Base-by-base conservation (phyloP, 2,329 filamentous ascomycete genomes). In the Apiospora kogelbergensis region DNA sequence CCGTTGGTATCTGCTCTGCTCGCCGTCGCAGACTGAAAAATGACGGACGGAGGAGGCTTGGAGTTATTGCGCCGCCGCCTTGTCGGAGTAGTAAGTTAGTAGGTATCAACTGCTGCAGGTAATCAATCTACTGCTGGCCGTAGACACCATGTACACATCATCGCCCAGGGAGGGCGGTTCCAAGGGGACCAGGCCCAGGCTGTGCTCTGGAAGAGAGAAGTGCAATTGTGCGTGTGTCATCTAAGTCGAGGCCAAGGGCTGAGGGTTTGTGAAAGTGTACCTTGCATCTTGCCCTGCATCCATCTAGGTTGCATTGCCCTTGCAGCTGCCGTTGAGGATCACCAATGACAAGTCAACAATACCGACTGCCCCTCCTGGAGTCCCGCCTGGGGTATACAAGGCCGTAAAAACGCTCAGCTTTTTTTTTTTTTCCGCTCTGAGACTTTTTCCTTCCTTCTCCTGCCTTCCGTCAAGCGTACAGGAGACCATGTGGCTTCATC, bases 371-470 rank as follows among this genome's bases (percentile, higher is more conserved):
- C 26, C 48, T 24, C 53, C 48, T 37, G 53, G 13, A 41, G 24
- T 64, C 44, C 42, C 22, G 44, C 33, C 63, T n/a, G 69, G 68
- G 71, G 22, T 66, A 65, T 41, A 57, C 68, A 67, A 69, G 70
- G 64, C 67, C 70, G 64, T 65, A 68, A 67, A 67, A 24, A 46
- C 48, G 68, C 68, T 48, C 40, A 65, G 33, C 37, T 26, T 33
- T 41, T 65, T 26, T 53, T 22, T 17, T 33, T 13, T 37, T 63
- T 46, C 37, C 57, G 20, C 40, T 24, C 13, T 20, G 40, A 15
- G 40, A 15, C 13, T 45, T 63, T 63, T 24, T 63, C 13, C 60
- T 30, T 45, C 57, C 57, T 33, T 26, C 30, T 46, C 13, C 20
- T 45, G 20, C 44, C 20, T 67, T 60, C 26, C 30, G 48, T n/a